Evolutionary conservation across 2,329 filamentous ascomycete species (phyloP), one percentile per base, ranked within the genome.

Genomic region (Aspergillus sp.): DNA sequence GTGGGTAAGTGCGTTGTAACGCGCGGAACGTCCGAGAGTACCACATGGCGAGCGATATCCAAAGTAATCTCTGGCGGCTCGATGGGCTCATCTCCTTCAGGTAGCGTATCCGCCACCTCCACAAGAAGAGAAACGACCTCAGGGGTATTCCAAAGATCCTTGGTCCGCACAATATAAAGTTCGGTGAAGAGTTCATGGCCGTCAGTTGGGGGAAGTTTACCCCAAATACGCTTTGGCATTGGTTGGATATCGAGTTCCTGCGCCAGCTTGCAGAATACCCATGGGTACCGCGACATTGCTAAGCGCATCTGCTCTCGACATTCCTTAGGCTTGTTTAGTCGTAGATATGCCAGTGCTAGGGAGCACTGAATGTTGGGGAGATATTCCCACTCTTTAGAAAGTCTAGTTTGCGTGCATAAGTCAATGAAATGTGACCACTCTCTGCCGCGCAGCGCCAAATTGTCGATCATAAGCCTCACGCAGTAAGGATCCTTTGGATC

Each of bases 101-200:
- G 65, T 4, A 84, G 76, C 11, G 81, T 81, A 60, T 85, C 83
- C 44, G 87, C 88, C 15, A 88, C 85, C 66, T 90, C 86, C 30
- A 88, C 81, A 2, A 97, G 82, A 7, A 96, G 75, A 4, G 80
- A 77, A 3, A 83, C 86, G 13, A 85, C 85, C 66, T 91, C 87
- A 0, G 89, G 82, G 4, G 87, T 91, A 69, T 92, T 92, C 93
- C 93, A 97, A 3, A 96, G 78, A 64, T 93, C 89, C 68, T 92
- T 93, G 4, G 89, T 83, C 44, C 89, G 85, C 56, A 85, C 81
- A 26, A 91, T 81, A 69, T 96, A 96, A 2, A 96, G 81, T 66
- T 89, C 85, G 4, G 86, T 85, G 66, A 91, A 84, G 38, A 96
- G 83, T 55, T 84, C 81, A 63, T 91, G 84, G 45, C 86, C 81